Base-by-base conservation (phyloP, 164 flowering plant genomes). In the Sextonia rubra region DNA sequence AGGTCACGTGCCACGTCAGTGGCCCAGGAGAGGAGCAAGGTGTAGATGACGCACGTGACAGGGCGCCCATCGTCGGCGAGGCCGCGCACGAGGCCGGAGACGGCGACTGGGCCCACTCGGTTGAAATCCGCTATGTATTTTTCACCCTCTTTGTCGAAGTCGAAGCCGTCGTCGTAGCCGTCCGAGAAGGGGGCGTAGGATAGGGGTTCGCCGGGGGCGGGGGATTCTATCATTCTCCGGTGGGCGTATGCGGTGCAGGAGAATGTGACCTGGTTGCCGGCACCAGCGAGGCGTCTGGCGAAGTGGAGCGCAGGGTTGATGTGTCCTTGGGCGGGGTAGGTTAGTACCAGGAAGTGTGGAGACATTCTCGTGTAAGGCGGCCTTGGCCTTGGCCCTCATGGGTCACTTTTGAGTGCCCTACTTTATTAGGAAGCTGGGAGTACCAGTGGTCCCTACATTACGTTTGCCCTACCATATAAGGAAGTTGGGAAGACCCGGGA, bases 271-370 rank as follows among this genome's bases (percentile, higher is more conserved):
- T 47, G 62, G 1, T 75, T 74, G 60, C 91, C 89, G 44, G 68
- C 12, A 55, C 67, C 64, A 20, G 71, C 20, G 27, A 89, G 85
- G 5, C 77, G 80, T 66, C 75, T 77, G 73, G 89, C 86, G 69
- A 89, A 72, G 23, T 82, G 88, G 47, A 89, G 87, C 30, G 75
- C 6, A 0, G 93, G 91, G 74, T 89, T 89, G 52, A 86, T 72
- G 74, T 82, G 85, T 68, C 90, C 87, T 66, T 84, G 89, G 0
- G 80, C 77, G 0, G 88, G 81, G 27, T 69, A 85, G 9, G 87
- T 70, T 2, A 85, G 72, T 2, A 87, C 22, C 2, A 87, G 76
- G 73, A 86, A 61, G 73, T 80, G 89, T 7, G 64, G 44, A 12
- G 66, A 37, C 55, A 48, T 48, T 48, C 9, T 48, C 3, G 0